Base-by-base conservation (phyloP, 2,329 filamentous ascomycete genomes). In the Chaetothyriales sp. region DNA sequence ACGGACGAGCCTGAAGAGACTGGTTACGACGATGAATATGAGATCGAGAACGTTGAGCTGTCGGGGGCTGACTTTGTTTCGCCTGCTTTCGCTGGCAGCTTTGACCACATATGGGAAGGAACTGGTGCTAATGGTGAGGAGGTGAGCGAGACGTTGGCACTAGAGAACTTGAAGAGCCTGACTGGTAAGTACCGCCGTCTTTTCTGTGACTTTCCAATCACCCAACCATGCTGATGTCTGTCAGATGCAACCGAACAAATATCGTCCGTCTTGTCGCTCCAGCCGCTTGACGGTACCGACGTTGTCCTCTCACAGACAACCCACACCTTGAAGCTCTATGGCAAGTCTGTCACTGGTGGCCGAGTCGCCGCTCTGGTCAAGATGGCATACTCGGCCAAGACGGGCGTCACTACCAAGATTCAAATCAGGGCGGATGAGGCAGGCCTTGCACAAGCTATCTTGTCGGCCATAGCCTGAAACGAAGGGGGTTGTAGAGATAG, bases 1-100 rank as follows among this genome's bases (percentile, higher is more conserved):
- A 95, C 87, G n/a, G 81, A 82, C 59, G 89, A 95, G 70, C 86
- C 90, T 0, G 92, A 98, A 68, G 89, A 94, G 15, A 77, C 73
- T 46, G 92, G 92, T 46, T 97, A 97, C 67, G 90, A 97, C 50
- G 92, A 98, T 64, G 92, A 98, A 71, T 98, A 98, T 66, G 87
- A 95, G 71, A 85, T 97, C 54, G 88, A 92, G 56, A 89, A 95
- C 65, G 81, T 97, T 55, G 89, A 95, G 56, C 80, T 98, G 55
- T 78, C 81, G 18, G 92, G 90, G 53, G 89, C 88, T 60, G 92
- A 98, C 69, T 98, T 95, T 69, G 82, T 98, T 56, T 78, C 95
- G 47, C 92, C 92, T 18, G 84, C 88, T 1, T 98, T 94, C 68
- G 89, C 89, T 18, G 86, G 89, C 66, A 94, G 88, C 75, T 98